Base-by-base conservation (phyloP, 140 eudicot genomes). In the Cichorium intybus region DNA sequence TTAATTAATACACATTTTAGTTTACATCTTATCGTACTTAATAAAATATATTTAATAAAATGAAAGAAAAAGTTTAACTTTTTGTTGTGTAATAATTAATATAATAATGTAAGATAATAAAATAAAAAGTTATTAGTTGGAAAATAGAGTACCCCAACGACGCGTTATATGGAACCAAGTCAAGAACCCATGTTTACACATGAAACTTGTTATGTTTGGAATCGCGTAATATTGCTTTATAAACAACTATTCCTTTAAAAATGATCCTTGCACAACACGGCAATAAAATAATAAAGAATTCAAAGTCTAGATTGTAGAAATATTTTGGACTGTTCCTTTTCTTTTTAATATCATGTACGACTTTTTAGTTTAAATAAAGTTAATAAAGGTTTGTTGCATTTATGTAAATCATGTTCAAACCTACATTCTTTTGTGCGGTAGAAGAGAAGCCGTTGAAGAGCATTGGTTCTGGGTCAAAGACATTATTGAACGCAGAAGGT, bases 381-480 rank as follows among this genome's bases (percentile, higher is more conserved):
- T 1, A 29, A 9, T 5, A 11, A 0, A 34, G 16, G 9, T 46
- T 11, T 41, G 10, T 54, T 31, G 18, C 24, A n/a, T 43, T 41
- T 50, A 14, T 10, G 21, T 56, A n/a, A n/a, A 67, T 1, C 72
- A 50, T 31, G 56, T 48, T 59, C 56, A 63, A 80, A 84, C 95
- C 27, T 87, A 91, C 97, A 85, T 91, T 84, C 75, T 87, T 87
- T 20, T 82, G 50, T 24, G 84, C 62, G 65, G 72, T 34, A 8
- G 90, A 71, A 6, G 96, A 74, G 56, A 80, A 76, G 70, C 79
- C 80, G 61, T 79, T 82, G 46, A 81, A 65, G 27, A 67, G 51
- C 49, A 69, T 56, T 0, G 80, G 79, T 21, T 82, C 87, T 2
- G 79, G 87, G 70, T 87, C 88, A 16, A 87, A 91, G 16, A 87